Evolutionary conservation across 2,329 filamentous ascomycete genomes (phyloP), one percentile per base, ranked within the genome.

Genomic region (Mollisiaceae sp.): DNA sequence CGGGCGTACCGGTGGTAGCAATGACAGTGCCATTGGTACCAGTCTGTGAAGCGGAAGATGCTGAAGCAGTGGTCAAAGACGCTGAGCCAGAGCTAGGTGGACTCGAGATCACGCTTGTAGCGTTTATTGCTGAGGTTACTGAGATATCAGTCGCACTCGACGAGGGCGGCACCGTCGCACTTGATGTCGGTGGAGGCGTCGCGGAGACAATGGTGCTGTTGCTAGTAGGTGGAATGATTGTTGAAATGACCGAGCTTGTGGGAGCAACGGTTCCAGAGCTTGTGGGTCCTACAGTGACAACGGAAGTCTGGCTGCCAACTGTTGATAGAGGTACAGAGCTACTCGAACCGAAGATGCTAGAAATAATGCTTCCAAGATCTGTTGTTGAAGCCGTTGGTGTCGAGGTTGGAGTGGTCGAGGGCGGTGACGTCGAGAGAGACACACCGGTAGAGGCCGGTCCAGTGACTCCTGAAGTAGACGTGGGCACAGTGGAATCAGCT

Each of bases 301-400:
- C 27, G 3, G 27, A 32, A 32, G 27, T 32, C 27, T 3, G 3
- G 63, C 41, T 14, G 38, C 43, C 24, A 41, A 54, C 43, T 57
- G 27, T 32, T 62, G 6, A 59, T 47, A 32, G 32, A 54, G 4
- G 50, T 20, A 15, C 50, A 54, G 50, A 54, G 11, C 14, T 22
- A 41, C 38, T 18, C 14, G 50, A 32, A 4, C 50, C 50, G 5
- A 65, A 36, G 38, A 62, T 62, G 55, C 64, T 66, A 6, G 64
- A 66, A 60, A 66, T 57, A 47, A 66, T 52, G 55, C 60, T 63
- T 27, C 22, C 64, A 50, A 63, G 54, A 58, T 36, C 52, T 20
- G 52, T 54, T 6, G 50, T 54, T 4, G 50, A 27, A 6, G 12
- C n/a, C 3, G 50, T 35, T 54, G 24, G 6, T 27, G 47, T 24